Conservation (phyloP, 2,329 filamentous ascomycete species). For the Cercospora sp. region DNA sequence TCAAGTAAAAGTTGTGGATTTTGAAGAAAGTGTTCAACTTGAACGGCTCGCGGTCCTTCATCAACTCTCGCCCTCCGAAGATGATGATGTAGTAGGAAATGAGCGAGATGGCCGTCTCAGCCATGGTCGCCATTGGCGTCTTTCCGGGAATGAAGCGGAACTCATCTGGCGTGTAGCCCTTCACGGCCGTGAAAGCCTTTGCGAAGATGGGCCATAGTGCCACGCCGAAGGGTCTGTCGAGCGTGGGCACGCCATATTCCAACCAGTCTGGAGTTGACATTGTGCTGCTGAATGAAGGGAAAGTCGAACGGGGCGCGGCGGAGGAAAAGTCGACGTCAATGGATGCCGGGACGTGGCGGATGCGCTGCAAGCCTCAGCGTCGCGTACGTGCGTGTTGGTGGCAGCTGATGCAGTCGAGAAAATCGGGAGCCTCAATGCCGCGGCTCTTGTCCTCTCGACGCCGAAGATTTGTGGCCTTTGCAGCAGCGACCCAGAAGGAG, state of each 20-base stretch:
- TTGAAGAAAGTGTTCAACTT: slow-evolving; percentile 89
- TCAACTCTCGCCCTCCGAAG: slow-evolving; percentile 86
- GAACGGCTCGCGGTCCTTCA: slow-evolving; percentile 82
- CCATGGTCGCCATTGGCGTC: slow-evolving; percentile 88
- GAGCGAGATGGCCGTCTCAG: slow-evolving; percentile 77
- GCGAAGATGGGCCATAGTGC: slow-evolving; percentile 93
- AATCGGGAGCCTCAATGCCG: slow-evolving; percentile 1
- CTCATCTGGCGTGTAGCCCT: slow-evolving; percentile 80
- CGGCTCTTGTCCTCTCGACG: slow-evolving; percentile 1
- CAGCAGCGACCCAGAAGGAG: not conserved
- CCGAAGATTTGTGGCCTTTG: not conserved
- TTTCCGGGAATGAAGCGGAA: slow-evolving; percentile 79
- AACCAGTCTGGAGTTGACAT: slow-evolving; percentile 58
- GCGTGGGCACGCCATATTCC: slow-evolving; percentile 63
- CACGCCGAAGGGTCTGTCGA: slow-evolving; percentile 90
- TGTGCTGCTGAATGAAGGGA: slow-evolving; percentile 16
- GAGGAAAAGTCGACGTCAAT: slow-evolving; percentile 4
- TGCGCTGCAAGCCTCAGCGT: slow-evolving; percentile 9
- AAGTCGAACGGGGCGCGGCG: not conserved
- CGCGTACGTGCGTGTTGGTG: slow-evolving; percentile 4
- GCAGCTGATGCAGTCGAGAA: slow-evolving; percentile 2
- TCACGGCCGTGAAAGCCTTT: slow-evolving; percentile 73
- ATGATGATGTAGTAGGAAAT: slow-evolving; percentile 90
- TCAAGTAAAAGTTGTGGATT: slow-evolving; percentile 95
- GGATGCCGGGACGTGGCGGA: slow-evolving; percentile 4